phyloP scores from a whole-genome alignment of 2,329 filamentous ascomycete genomes.

The Hymenoscyphus albidus region DNA sequence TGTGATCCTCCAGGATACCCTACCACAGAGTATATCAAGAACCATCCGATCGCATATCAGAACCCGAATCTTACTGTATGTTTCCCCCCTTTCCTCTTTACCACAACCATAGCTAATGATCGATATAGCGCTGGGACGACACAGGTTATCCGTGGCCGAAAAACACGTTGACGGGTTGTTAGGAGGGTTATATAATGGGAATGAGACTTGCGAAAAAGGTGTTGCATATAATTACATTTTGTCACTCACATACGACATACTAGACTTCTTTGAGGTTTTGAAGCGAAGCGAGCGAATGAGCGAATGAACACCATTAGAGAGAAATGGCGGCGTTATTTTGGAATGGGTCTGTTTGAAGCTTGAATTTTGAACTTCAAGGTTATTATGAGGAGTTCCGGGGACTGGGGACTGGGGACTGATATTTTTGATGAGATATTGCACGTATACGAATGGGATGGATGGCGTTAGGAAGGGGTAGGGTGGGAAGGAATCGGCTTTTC shows the following conservation, averaged over 20 bases:
- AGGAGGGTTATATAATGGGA: background rate
- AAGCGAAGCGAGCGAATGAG: background rate
- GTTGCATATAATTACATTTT: constrained; percentile 6
- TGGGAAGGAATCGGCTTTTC: too few relatives aligned
- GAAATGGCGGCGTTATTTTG: background rate
- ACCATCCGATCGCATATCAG: constrained; percentile 56
- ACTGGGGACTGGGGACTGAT: too few relatives aligned
- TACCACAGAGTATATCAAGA: constrained; percentile 62
- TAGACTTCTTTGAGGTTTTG: background rate
- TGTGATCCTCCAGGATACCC: constrained; percentile 57
- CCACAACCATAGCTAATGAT: background rate
- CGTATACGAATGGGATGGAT: too few relatives aligned
- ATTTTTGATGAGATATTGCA: too few relatives aligned
- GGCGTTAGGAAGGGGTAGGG: too few relatives aligned
- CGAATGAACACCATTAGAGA: background rate
- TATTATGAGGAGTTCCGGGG: too few relatives aligned
- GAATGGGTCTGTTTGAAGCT: too few relatives aligned
- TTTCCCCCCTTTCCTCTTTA: constrained; percentile 12
- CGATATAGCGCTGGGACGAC: constrained; percentile 27
- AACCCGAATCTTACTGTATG: constrained; percentile 53
- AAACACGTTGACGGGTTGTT: constrained; percentile 25
- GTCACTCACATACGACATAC: background rate
- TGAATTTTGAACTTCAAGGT: too few relatives aligned
- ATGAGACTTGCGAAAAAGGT: background rate
- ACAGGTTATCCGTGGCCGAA: constrained; percentile 33